phyloP scores from a whole-genome alignment of 2,329 filamentous ascomycete species.

The Colletotrichum eremochloae region DNA sequence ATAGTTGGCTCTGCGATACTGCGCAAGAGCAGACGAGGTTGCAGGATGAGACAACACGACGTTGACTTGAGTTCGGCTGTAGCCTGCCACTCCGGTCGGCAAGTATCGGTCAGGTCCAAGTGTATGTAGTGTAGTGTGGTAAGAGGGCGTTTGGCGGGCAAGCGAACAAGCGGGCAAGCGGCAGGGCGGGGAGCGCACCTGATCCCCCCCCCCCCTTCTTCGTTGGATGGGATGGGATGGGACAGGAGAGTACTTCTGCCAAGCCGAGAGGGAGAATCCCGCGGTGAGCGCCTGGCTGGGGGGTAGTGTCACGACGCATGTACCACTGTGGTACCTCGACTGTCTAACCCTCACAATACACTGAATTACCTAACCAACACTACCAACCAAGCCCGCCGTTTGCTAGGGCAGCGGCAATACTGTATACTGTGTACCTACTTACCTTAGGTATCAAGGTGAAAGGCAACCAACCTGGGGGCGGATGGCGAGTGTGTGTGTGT shows the following conservation, averaged over 20 bases:
- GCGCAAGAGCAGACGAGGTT: conserved; percentile 31
- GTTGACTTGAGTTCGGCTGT: conserved; percentile 40
- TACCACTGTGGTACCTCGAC: conserved; percentile 17
- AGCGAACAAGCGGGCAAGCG: conserved; percentile 9
- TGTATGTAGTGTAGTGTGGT: conserved; percentile 21
- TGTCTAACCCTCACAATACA: background rate
- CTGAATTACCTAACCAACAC: background rate
- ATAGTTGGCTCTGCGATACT: background rate
- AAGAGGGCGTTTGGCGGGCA: conserved; percentile 33
- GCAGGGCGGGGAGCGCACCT: conserved; percentile 36
- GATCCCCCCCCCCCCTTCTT: conserved; percentile 23
- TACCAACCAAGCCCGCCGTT: conserved; percentile 18
- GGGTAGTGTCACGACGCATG: conserved; percentile 1
- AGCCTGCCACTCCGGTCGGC: conserved; percentile 35
- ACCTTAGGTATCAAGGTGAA: background rate
- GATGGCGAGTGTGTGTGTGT: conserved; percentile 21
- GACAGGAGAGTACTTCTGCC: conserved; percentile 30
- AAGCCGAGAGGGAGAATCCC: conserved; percentile 5
- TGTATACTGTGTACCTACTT: background rate
- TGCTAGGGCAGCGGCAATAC: conserved; percentile 3
- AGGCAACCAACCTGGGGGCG: conserved; percentile 9
- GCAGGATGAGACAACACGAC: conserved; percentile 40
- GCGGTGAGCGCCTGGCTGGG: conserved; percentile 10
- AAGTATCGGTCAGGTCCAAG: conserved; percentile 40
- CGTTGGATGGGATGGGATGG: background rate